phyloP scores from a whole-genome alignment of 2,329 filamentous ascomycete genomes.

The Penicillium aurantiogriseum region DNA sequence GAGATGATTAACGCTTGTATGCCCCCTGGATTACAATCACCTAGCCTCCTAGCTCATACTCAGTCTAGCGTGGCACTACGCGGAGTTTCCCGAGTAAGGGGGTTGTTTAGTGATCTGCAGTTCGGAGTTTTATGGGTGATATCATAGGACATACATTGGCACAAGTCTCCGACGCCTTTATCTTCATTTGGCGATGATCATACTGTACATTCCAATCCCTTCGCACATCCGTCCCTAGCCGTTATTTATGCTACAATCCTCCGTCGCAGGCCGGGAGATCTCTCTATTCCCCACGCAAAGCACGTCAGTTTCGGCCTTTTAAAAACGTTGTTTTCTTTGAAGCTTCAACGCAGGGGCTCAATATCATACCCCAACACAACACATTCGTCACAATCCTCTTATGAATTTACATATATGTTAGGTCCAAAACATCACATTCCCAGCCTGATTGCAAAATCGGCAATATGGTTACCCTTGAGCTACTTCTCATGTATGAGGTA shows the following conservation, averaged over 20 bases:
- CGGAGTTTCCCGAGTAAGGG: conserved; percentile 1
- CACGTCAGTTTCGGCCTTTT: conserved; percentile 18
- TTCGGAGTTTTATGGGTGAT: conserved; percentile 6
- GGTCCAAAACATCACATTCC: neutral
- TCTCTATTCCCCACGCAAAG: conserved; percentile 19
- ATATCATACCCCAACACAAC: neutral
- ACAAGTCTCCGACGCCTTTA: conserved; percentile 3
- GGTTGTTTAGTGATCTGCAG: neutral
- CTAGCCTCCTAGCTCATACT: neutral
- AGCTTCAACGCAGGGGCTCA: conserved; percentile 1
- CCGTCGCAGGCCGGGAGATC: conserved; percentile 8
- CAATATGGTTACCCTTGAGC: neutral
- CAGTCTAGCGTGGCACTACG: conserved; percentile 4
- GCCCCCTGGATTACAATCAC: neutral
- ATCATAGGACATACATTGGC: conserved; percentile 5
- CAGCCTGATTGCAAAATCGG: conserved; percentile 2
- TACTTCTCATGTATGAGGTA: neutral
- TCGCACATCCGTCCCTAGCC: conserved; percentile 17
- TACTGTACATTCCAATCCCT: conserved; percentile 22
- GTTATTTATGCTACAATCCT: conserved; percentile 8
- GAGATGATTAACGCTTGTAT: neutral
- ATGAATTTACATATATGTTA: neutral
- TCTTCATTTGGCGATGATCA: neutral
- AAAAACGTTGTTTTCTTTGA: neutral
- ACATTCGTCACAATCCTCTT: too few relatives aligned